A percentile compares a stretch with the other conserved stretches of the same genome.
Conservation (phyloP, 1,139 yeast genomes). For the Oligophagozyma castellii region DNA sequence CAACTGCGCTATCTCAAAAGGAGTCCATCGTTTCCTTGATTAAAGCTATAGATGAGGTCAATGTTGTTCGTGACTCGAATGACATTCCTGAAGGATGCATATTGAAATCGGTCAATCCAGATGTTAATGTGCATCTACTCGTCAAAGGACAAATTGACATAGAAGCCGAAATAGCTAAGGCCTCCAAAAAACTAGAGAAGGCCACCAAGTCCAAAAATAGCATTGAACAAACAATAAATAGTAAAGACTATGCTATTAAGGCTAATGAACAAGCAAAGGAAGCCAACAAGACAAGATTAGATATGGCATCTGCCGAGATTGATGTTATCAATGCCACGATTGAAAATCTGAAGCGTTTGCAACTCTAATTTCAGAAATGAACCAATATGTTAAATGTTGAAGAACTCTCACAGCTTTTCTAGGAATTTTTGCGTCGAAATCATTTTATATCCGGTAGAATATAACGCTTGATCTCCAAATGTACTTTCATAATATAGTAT, state of each 20-base stretch:
- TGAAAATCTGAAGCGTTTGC: constrained; percentile 34
- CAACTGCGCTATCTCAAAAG: constrained; percentile 52
- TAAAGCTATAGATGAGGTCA: constrained; percentile 70
- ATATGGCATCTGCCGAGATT: constrained; percentile 68
- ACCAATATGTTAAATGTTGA: constrained; percentile 5
- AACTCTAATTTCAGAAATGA: constrained; percentile 2
- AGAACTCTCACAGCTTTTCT: too few relatives aligned
- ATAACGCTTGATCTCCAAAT: too few relatives aligned
- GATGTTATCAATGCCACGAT: constrained; percentile 75
- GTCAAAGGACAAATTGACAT: constrained; percentile 92
- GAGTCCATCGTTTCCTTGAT: constrained; percentile 80
- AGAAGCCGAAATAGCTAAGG: constrained; percentile 80
- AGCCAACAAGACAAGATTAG: constrained; percentile 54
- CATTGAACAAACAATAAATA: constrained; percentile 48
- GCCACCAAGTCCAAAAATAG: constrained; percentile 34
- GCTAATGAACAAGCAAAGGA: constrained; percentile 76
- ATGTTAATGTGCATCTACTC: constrained; percentile 73
- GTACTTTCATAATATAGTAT: too few relatives aligned
- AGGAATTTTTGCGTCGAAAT: too few relatives aligned
- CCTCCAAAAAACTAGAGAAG: constrained; percentile 57
- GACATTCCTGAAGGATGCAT: constrained; percentile 84
- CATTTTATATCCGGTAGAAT: too few relatives aligned
- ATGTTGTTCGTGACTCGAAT: constrained; percentile 41
- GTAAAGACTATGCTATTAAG: constrained; percentile 75
- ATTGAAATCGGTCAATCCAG: constrained; percentile 64